Percentiles rank a stretch among this genome's conserved stretches.
phyloP scores from a whole-genome alignment of 768 basidiomycete genomes.

The Saitozyma sp. region DNA sequence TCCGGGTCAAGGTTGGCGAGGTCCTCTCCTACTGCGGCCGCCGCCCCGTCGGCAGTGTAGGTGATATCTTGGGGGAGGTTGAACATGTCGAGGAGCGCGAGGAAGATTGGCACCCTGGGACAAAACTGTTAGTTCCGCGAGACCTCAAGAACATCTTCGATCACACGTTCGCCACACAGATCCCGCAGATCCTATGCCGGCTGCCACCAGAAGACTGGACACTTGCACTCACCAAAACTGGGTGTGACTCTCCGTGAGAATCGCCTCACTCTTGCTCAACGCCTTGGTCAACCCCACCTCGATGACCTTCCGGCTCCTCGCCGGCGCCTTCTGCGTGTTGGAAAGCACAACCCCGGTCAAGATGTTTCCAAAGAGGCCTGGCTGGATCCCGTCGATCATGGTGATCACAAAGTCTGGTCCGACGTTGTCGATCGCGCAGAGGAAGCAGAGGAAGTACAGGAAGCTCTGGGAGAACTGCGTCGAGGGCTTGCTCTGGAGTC shows the following conservation, averaged over 20 bases:
- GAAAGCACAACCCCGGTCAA: constrained; percentile 74
- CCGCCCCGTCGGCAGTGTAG: constrained; percentile 47
- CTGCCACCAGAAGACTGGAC: no score
- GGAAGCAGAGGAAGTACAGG: constrained; percentile 72
- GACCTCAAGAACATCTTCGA: not conserved
- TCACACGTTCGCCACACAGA: not conserved
- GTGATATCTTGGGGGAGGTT: constrained; percentile 68
- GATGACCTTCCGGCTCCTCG: constrained; percentile 80
- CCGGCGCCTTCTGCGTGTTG: constrained; percentile 74
- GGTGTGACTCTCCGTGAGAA: constrained; percentile 66
- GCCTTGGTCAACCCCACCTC: constrained; percentile 77
- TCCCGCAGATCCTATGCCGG: no score
- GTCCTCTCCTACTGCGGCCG: constrained; percentile 50
- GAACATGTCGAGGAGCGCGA: constrained; percentile 73
- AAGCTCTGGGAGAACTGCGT: constrained; percentile 83
- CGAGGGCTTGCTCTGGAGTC: constrained; percentile 85
- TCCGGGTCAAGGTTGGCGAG: constrained; percentile 83
- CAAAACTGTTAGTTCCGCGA: not conserved
- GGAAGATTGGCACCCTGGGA: constrained; percentile 68
- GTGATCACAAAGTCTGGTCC: constrained; percentile 75
- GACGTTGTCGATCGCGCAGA: constrained; percentile 72
- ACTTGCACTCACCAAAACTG: constrained; percentile 61
- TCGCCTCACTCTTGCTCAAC: constrained; percentile 69
- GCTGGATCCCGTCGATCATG: constrained; percentile 80
- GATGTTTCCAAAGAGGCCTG: constrained; percentile 79